Evolutionary conservation across 495 filamentous ascomycete genomes (phyloP), one percentile per base, ranked within the genome.

Genomic region (Alectoria sarmentosa): DNA sequence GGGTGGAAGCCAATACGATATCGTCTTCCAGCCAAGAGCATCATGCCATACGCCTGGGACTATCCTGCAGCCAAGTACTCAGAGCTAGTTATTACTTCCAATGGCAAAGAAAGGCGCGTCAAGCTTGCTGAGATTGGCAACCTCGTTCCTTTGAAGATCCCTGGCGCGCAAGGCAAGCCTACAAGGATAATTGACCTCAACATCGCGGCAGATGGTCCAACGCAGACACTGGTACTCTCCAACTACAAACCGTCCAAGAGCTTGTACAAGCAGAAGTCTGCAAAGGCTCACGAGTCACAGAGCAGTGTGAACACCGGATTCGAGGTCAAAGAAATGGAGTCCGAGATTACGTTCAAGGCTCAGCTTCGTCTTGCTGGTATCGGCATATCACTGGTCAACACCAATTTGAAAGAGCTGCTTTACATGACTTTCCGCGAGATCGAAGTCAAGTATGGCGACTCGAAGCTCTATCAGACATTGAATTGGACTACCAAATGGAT

Each of bases 41-140:
- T 98, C 75, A 98, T 98, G 94, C 93, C 95, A 7, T 98, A 98
- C 72, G 93, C 94, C 37, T 98, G 94, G 94, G 95, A 98, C 73
- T 98, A 94, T 76, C 94, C 94, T 3, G 92, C 94, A 8, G 90
- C 91, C n/a, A 96, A 96, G 76, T 88, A 88, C 75, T 96, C 94
- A 73, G 92, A 96, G 72, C 83, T 98, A 41, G 84, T 96, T 52
- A 81, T 98, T 71, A 86, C 77, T 48, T 87, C 88, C 30, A 85
- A 88, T 69, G 86, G 85, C 59, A 92, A 88, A 73, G 89, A 93
- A 68, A 82, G 93, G 54, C 90, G 94, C 72, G 88, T 98, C 69
- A 95, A 91, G 72, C 85, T 98, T 61, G 90, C 92, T 32, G 94
- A 98, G 71, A 98, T 98, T 70, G 94, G 94, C 48, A 97, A 96